A percentile compares a stretch with the other conserved stretches of the same genome.
Evolutionary conservation across 1,139 yeast genomes (phyloP).

Genomic region (Geotrichum australiense): DNA sequence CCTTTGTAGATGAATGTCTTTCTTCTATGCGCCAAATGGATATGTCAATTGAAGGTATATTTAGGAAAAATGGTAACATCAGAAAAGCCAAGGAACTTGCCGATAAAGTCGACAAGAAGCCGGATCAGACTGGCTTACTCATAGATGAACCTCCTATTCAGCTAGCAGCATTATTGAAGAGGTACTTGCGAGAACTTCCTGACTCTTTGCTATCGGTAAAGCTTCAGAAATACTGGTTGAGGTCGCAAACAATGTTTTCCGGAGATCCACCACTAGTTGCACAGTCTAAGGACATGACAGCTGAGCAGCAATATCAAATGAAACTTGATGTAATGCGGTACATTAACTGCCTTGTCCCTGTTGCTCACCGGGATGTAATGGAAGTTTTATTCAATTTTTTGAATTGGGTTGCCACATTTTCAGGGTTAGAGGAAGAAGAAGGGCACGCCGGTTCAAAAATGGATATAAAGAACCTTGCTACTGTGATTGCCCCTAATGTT

Average conservation of each 20-base stretch:
- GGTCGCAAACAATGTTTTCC: slow-evolving; percentile 43
- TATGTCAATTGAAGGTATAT: slow-evolving; percentile 94
- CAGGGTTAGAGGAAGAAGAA: slow-evolving; percentile 45
- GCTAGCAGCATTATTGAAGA: slow-evolving; percentile 86
- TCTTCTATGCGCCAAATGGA: slow-evolving; percentile 83
- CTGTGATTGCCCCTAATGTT: slow-evolving; percentile 91
- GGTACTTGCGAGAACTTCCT: slow-evolving; percentile 87
- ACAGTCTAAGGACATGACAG: slow-evolving; percentile 22
- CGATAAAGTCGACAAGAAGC: slow-evolving; percentile 66
- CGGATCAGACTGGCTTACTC: slow-evolving; percentile 66
- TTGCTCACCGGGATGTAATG: slow-evolving; percentile 72
- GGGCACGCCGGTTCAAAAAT: slow-evolving; percentile 71
- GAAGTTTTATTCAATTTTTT: slow-evolving; percentile 84
- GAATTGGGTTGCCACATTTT: slow-evolving; percentile 94
- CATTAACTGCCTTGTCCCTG: slow-evolving; percentile 67
- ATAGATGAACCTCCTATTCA: slow-evolving; percentile 82
- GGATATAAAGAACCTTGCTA: slow-evolving; percentile 93
- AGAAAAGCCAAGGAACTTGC: slow-evolving; percentile 70
- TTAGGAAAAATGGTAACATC: slow-evolving; percentile 94
- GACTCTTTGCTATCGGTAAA: slow-evolving; percentile 78
- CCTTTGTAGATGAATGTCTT: slow-evolving; percentile 78
- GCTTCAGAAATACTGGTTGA: slow-evolving; percentile 74
- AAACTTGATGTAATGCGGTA: slow-evolving; percentile 2
- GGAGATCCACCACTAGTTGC: slow-evolving; percentile 22
- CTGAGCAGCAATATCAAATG: background rate